A percentile compares a stretch with the other conserved stretches of the same genome.
Conservation (phyloP, 176 grass and related monocot genomes). For the Otatea glauca region DNA sequence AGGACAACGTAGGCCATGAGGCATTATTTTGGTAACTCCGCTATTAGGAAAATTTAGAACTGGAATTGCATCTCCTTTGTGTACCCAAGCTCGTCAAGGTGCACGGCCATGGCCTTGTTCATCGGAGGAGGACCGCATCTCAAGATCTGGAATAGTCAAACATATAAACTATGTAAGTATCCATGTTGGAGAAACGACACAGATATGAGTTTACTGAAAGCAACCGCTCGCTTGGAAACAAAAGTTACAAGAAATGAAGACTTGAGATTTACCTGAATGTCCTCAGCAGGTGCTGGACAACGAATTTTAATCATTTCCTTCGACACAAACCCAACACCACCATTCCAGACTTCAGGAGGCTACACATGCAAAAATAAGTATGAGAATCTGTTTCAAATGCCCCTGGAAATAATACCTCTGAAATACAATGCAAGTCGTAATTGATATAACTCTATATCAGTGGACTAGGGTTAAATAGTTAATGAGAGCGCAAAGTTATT, state of each 20-base stretch:
- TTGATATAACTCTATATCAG: not conserved
- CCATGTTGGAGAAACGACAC: not conserved
- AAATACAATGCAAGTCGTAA: not conserved
- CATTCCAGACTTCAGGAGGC: conserved; percentile 88
- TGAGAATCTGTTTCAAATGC: conserved; percentile 19
- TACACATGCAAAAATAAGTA: conserved; percentile 45
- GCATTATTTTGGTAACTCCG: conserved; percentile 28
- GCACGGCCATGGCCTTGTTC: conserved; percentile 94
- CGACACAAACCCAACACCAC: conserved; percentile 91
- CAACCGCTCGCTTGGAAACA: not conserved
- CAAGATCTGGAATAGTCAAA: conserved; percentile 61
- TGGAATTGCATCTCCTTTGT: conserved; percentile 98
- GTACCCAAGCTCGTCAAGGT: conserved; percentile 83
- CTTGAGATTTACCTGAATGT: conserved; percentile 71
- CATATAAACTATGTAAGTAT: not conserved
- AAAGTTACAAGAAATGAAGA: not conserved
- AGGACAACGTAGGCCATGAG: not conserved
- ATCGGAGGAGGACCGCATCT: conserved; percentile 97
- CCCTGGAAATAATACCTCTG: not conserved
- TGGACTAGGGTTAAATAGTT: not conserved
- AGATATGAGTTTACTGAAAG: not conserved
- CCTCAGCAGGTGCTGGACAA: conserved; percentile 68
- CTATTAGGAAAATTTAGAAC: conserved; percentile 50
- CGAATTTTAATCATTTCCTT: conserved; percentile 87
- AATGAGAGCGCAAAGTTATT: not conserved